Evolutionary conservation across 352 stramenopile species (phyloP), one percentile per base, ranked within the genome.

Genomic region (Plasmopara muralis): DNA sequence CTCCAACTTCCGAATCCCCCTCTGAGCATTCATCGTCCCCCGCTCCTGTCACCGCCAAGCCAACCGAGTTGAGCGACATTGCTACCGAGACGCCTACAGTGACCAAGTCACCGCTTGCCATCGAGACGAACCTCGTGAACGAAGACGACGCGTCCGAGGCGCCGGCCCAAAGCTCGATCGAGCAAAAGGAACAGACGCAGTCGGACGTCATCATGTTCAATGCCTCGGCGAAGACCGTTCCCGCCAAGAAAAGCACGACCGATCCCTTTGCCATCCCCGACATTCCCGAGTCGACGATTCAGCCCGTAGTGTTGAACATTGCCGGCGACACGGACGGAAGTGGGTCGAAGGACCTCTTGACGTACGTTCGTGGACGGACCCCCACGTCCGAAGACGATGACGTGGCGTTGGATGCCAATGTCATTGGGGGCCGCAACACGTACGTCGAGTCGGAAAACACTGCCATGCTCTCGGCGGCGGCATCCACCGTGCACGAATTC

Each of bases 241-340:
- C 60, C 7, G 59, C 50, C 4, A 66, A 46, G 16, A 60, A 45
- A n/a, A 48, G 60, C 37, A 61, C 63, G 28, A 56, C 66, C 13
- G 70, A 85, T 51, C 74, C 74, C 9, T 85, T 85, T 47, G 69
- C 75, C 38, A 80, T 85, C 44, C 67, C 62, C 2, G 68, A 78
- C 9, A 57, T 71, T 5, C 48, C 43, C 9, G 53, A 33, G 8
- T 34, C 61, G 6, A 70, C 68, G 13, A 60, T 68, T 31, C 71
- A 71, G 39, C 62, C 68, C 9, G 66, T 84, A 9, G 73, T 82
- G 29, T 47, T 84, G 2, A 70, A 84, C 45, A 82, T 84, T 18
- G 56, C 55, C 6, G 56, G 47, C 37, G 35, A 67, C 14, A 59
- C 67, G 12, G 64, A 45, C 20, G 40, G 44, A 13, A 61, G 45